phyloP scores from a whole-genome alignment of 164 flowering plant species.

The Nymphaea thermarum region DNA sequence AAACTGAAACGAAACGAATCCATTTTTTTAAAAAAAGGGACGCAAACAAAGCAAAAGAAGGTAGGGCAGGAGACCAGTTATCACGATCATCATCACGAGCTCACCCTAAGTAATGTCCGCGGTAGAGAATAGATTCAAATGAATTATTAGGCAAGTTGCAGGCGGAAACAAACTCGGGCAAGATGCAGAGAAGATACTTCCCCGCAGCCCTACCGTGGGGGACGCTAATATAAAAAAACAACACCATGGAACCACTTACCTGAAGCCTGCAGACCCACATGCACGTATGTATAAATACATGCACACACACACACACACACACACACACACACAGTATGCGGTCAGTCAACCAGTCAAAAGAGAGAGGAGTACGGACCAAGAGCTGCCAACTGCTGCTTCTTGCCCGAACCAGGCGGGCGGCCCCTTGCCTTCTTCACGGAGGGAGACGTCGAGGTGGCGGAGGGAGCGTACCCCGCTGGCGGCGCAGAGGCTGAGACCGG shows the following conservation, averaged over 20 bases:
- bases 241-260: too few species aligned
- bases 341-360: neutral
- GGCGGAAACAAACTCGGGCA: too few species aligned
- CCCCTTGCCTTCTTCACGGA: conserved; percentile 53
- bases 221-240: too few species aligned
- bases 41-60: too few species aligned
- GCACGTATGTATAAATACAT: neutral
- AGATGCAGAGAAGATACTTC: too few species aligned
- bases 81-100: too few species aligned
- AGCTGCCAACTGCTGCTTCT: conserved; percentile 48
- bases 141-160: too few species aligned
- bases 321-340: neutral
- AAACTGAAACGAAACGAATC: neutral
- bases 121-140: too few species aligned
- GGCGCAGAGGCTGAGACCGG: conserved; percentile 7
- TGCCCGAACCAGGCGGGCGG: conserved; percentile 68
- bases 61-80: too few species aligned
- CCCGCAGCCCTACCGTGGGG: too few species aligned
- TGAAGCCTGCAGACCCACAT: too few species aligned
- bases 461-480: conserved; percentile 10
- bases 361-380: conserved; percentile 29
- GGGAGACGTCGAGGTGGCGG: conserved; percentile 20
- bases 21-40: neutral
- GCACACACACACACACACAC: neutral
- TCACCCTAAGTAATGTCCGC: too few species aligned